Conservation (phyloP, 192 early-diverging fungal genomes). For the Coemansia javaensis region DNA sequence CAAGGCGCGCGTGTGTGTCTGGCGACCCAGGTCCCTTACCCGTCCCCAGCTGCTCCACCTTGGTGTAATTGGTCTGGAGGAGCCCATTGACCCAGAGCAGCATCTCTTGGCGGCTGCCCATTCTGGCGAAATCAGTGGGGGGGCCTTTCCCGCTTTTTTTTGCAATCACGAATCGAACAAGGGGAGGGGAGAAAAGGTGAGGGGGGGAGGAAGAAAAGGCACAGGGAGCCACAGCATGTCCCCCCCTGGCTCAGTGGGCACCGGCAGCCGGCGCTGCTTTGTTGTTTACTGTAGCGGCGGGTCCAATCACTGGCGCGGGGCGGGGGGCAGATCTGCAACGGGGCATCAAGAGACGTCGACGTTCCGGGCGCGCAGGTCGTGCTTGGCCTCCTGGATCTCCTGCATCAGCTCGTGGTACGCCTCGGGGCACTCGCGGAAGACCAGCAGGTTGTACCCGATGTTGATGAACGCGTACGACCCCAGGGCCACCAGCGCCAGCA, state of each 20-base stretch:
- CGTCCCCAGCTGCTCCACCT: slow-evolving; percentile 92
- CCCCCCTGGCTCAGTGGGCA: too few relatives aligned
- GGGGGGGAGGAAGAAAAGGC: too few relatives aligned
- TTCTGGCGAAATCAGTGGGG: slow-evolving; percentile 43
- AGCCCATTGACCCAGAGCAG: slow-evolving; percentile 95
- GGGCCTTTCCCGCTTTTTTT: slow-evolving; percentile 5
- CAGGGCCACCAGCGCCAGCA: slow-evolving; percentile 64
- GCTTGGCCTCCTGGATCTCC: slow-evolving; percentile 81
- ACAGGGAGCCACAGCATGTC: too few relatives aligned
- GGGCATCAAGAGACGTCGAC: slow-evolving; percentile 41
- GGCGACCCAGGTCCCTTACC: too few relatives aligned
- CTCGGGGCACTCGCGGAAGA: slow-evolving; percentile 89
- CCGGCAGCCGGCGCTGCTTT: too few relatives aligned
- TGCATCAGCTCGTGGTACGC: slow-evolving; percentile 76
- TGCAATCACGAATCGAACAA: slow-evolving; percentile 2
- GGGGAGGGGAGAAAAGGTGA: too few relatives aligned
- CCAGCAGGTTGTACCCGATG: slow-evolving; percentile 80
- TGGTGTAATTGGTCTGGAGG: slow-evolving; percentile 82
- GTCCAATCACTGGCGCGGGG: too few relatives aligned
- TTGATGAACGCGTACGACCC: slow-evolving; percentile 85
- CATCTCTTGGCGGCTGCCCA: slow-evolving; percentile 85
- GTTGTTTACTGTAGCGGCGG: too few relatives aligned
- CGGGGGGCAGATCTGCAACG: background rate
- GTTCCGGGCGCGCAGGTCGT: slow-evolving; percentile 68
- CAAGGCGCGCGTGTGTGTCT: too few relatives aligned